phyloP scores from a whole-genome alignment of 495 filamentous ascomycete genomes.

The Margaritispora aquatica region DNA sequence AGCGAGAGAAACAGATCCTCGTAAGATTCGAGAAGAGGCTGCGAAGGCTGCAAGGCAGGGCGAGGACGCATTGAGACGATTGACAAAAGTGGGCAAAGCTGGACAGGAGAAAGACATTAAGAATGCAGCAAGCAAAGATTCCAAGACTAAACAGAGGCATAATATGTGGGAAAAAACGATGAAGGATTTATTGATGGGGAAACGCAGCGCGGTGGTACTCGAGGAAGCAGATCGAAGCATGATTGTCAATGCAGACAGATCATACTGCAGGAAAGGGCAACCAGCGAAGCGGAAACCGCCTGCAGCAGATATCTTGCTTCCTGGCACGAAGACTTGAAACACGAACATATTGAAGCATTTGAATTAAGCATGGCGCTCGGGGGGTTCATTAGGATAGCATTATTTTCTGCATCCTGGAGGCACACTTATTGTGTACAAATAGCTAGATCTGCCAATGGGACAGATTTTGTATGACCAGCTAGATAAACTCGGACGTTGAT shows the following conservation, averaged over 20 bases:
- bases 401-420: background rate
- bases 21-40: conserved; percentile 65
- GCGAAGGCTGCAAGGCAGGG: conserved; percentile 67
- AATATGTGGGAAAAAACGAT: conserved; percentile 33
- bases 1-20: conserved; percentile 59
- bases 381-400: background rate
- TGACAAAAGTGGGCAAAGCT: conserved; percentile 42
- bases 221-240: conserved; percentile 19
- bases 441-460: background rate
- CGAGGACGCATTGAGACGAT: conserved; percentile 65
- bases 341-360: background rate
- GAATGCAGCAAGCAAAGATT: conserved; percentile 28
- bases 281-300: conserved; percentile 6
- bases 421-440: background rate
- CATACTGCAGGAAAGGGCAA: conserved; percentile 31
- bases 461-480: background rate
- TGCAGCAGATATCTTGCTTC: background rate
- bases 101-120: conserved; percentile 30
- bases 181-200: conserved; percentile 18
- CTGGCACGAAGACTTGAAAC: background rate
- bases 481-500: background rate
- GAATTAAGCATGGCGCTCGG: conserved; percentile 18
- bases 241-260: conserved; percentile 34
- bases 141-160: conserved; percentile 26
- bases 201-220: background rate